Evolutionary conservation across 2,329 filamentous ascomycete species (phyloP).

Genomic region (Colletotrichum musae): DNA sequence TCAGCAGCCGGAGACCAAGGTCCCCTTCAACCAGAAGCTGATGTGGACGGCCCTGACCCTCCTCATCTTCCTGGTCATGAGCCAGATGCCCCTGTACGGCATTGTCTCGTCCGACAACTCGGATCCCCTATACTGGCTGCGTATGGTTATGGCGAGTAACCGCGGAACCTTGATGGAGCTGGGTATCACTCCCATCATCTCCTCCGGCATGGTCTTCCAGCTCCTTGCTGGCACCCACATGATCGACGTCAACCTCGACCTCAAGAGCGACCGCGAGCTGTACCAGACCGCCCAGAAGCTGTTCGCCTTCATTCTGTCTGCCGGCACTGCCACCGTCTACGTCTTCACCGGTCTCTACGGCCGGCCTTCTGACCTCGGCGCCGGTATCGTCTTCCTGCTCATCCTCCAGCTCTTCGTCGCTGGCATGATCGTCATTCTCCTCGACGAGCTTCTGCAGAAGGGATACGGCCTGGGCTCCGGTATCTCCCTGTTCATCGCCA

Average conservation of each 20-base stretch:
- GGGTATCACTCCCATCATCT: constrained; percentile 99
- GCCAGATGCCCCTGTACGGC: constrained; percentile 98
- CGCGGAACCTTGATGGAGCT: constrained; percentile 95
- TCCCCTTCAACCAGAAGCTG: constrained; percentile 98
- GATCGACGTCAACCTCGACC: constrained; percentile 99
- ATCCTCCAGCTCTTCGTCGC: constrained; percentile 98
- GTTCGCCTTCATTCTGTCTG: constrained; percentile 96
- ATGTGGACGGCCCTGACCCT: constrained; percentile 96
- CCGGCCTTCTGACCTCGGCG: constrained; percentile 94
- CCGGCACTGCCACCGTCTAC: constrained; percentile 97
- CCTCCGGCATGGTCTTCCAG: constrained; percentile 99
- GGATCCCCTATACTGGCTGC: constrained; percentile 98
- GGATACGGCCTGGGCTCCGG: constrained; percentile 98
- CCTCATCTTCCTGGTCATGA: constrained; percentile 99
- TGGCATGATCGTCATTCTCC: constrained; percentile 98
- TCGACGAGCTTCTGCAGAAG: constrained; percentile 99
- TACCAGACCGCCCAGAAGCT: constrained; percentile 99
- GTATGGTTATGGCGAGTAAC: constrained; percentile 99
- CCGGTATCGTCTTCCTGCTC: constrained; percentile 97
- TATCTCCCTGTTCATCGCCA: constrained; percentile 99
- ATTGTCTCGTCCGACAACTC: constrained; percentile 99
- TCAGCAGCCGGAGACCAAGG: constrained; percentile 97
- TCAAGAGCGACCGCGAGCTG: constrained; percentile 99
- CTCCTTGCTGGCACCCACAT: constrained; percentile 99
- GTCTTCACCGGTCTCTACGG: constrained; percentile 99